Evolutionary conservation across 176 grass and related monocot species (phyloP).

Genomic region (Aegilops bicornis): DNA sequence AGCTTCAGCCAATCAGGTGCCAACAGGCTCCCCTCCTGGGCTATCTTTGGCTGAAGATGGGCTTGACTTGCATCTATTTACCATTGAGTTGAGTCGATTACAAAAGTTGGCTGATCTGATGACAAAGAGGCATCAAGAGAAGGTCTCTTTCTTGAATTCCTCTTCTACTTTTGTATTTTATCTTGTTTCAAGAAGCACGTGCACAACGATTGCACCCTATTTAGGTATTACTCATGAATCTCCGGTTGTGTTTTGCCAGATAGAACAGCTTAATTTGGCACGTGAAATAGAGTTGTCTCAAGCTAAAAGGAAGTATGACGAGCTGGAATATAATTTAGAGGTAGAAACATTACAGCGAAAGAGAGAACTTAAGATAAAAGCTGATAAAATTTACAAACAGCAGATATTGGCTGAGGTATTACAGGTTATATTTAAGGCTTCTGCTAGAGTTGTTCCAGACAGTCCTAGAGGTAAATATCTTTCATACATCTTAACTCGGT

Average conservation of each 20-base stretch:
- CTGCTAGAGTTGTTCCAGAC: constrained; percentile 21
- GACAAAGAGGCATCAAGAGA: constrained; percentile 32
- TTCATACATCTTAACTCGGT: background rate
- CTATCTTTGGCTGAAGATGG: constrained; percentile 26
- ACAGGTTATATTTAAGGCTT: constrained; percentile 26
- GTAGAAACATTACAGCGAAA: constrained; percentile 33
- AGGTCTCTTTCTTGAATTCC: constrained; percentile 42
- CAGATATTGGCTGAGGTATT: constrained; percentile 49
- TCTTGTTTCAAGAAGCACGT: constrained; percentile 12
- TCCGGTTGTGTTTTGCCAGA: constrained; percentile 35
- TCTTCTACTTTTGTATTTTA: background rate
- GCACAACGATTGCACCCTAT: background rate
- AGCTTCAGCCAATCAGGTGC: constrained; percentile 15
- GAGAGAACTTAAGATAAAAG: constrained; percentile 23
- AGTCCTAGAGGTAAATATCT: constrained; percentile 30
- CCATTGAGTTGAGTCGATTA: constrained; percentile 39
- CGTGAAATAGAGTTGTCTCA: constrained; percentile 31
- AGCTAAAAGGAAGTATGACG: constrained; percentile 45
- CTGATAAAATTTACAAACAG: constrained; percentile 46
- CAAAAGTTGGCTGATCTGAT: constrained; percentile 22
- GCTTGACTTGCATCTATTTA: constrained; percentile 3
- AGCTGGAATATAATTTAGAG: constrained; percentile 29
- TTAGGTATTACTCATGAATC: constrained; percentile 11
- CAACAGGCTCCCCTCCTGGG: background rate
- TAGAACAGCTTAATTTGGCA: constrained; percentile 31